Conservation (phyloP, 2,329 filamentous ascomycete species). For the Thielaviopsis populi region DNA sequence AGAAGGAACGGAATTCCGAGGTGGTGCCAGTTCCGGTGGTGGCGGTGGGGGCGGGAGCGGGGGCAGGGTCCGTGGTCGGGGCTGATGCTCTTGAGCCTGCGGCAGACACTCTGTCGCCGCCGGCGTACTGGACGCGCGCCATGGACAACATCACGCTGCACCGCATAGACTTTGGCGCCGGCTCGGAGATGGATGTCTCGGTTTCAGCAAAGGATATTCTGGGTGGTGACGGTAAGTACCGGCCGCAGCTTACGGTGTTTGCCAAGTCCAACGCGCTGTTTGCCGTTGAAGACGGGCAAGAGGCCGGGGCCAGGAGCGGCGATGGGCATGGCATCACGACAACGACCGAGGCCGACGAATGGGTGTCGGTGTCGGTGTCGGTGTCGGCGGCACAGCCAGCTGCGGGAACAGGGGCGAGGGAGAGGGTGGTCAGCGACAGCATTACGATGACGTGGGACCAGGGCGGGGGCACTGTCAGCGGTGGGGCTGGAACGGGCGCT, state of each 20-base stretch:
- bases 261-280: neutral
- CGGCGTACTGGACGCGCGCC: constrained; percentile 3
- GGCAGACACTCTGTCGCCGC: neutral
- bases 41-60: neutral
- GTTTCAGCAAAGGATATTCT: neutral
- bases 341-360: neutral
- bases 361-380: neutral
- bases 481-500: neutral
- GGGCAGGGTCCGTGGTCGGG: neutral
- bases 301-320: neutral
- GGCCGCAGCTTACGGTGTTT: neutral
- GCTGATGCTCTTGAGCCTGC: neutral
- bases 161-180: neutral
- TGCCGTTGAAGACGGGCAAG: neutral
- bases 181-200: neutral
- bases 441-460: neutral
- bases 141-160: constrained; percentile 5
- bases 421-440: neutral
- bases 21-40: neutral
- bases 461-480: neutral
- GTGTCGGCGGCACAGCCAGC: neutral
- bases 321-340: neutral
- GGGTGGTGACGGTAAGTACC: neutral
- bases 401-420: neutral
- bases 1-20: neutral